Conservation (phyloP, 2,329 filamentous ascomycete species). For the Fusarium buxicola region DNA sequence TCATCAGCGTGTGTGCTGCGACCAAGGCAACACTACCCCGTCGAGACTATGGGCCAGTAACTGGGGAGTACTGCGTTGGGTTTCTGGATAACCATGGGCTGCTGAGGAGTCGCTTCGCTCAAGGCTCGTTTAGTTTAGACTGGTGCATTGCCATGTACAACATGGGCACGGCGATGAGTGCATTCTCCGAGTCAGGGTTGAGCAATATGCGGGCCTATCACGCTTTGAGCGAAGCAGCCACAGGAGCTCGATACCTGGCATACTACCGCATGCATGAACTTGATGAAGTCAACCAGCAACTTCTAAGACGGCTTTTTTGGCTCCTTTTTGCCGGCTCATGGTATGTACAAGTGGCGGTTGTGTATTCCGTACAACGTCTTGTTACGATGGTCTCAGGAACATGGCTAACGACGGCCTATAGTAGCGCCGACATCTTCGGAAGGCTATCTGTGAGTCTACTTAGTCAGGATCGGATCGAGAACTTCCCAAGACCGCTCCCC, state of each 20-base stretch:
- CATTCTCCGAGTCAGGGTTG: slow-evolving; percentile 17
- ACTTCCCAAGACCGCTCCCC: slow-evolving; percentile 41
- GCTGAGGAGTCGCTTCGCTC: slow-evolving; percentile 30
- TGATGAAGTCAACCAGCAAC: slow-evolving; percentile 46
- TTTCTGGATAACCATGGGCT: slow-evolving; percentile 47
- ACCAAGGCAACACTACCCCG: slow-evolving; percentile 49
- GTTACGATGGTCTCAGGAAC: too few species aligned
- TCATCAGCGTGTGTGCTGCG: slow-evolving; percentile 51
- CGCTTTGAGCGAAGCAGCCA: slow-evolving; percentile 43
- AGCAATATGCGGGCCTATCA: slow-evolving; percentile 39
- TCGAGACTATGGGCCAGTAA: slow-evolving; percentile 44
- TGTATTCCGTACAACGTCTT: not conserved
- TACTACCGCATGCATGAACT: slow-evolving; percentile 43
- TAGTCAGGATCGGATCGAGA: slow-evolving; percentile 36
- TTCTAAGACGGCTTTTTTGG: slow-evolving; percentile 51
- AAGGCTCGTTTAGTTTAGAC: slow-evolving; percentile 46
- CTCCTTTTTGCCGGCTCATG: slow-evolving; percentile 48
- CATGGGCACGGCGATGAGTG: slow-evolving; percentile 43
- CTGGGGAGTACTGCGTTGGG: slow-evolving; percentile 45
- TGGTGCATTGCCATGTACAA: slow-evolving; percentile 54
- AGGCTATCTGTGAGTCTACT: slow-evolving; percentile 43
- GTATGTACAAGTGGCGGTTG: slow-evolving; percentile 29
- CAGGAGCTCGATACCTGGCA: slow-evolving; percentile 47
- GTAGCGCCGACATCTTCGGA: slow-evolving; percentile 47
- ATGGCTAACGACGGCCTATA: slow-evolving; percentile 11